Percentiles rank a stretch among this genome's conserved stretches.
Conservation (phyloP, 805 yeast species). For the Ogataea nitratoaversa region DNA sequence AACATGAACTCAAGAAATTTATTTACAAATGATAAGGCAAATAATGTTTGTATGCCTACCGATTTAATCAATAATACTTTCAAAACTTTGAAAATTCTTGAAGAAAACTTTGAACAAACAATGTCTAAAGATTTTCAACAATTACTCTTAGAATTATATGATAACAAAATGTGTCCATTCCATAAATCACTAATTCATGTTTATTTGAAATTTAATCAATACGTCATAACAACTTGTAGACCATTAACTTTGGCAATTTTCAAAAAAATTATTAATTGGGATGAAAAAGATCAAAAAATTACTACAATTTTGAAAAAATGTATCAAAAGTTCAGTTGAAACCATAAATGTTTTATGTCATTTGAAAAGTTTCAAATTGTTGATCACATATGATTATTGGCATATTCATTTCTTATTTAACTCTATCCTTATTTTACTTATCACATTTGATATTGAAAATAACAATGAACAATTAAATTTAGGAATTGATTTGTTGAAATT, state of each 20-base stretch:
- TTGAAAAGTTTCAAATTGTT: slow-evolving; percentile 27
- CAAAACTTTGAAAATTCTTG: slow-evolving; percentile 15
- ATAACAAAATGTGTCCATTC: slow-evolving; percentile 12
- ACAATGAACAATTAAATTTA: slow-evolving; percentile 6
- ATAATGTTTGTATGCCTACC: slow-evolving; percentile 14
- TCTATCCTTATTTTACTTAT: slow-evolving; percentile 29
- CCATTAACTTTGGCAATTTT: slow-evolving; percentile 33
- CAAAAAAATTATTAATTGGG: slow-evolving; percentile 25
- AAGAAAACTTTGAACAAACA: slow-evolving; percentile 22
- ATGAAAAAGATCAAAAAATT: slow-evolving; percentile 18
- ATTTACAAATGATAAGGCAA: slow-evolving; percentile 17
- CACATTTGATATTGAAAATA: slow-evolving; percentile 14
- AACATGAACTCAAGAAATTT: slow-evolving; percentile 25
- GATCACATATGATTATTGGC: slow-evolving; percentile 38
- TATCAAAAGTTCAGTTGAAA: slow-evolving; percentile 30
- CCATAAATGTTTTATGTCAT: slow-evolving; percentile 26
- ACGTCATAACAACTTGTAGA: slow-evolving; percentile 32
- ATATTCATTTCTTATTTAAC: slow-evolving; percentile 35
- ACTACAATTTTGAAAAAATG: slow-evolving; percentile 27
- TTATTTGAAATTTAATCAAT: slow-evolving; percentile 33
- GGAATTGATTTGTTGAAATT: slow-evolving; percentile 26
- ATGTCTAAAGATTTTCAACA: slow-evolving; percentile 18
- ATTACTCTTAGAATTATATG: slow-evolving; percentile 16
- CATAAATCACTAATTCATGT: slow-evolving; percentile 29
- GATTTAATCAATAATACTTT: slow-evolving; percentile 20